A percentile compares a stretch with the other conserved stretches of the same genome.
phyloP scores from a whole-genome alignment of 2,329 filamentous ascomycete species.

The Trichoderma guizhouense region DNA sequence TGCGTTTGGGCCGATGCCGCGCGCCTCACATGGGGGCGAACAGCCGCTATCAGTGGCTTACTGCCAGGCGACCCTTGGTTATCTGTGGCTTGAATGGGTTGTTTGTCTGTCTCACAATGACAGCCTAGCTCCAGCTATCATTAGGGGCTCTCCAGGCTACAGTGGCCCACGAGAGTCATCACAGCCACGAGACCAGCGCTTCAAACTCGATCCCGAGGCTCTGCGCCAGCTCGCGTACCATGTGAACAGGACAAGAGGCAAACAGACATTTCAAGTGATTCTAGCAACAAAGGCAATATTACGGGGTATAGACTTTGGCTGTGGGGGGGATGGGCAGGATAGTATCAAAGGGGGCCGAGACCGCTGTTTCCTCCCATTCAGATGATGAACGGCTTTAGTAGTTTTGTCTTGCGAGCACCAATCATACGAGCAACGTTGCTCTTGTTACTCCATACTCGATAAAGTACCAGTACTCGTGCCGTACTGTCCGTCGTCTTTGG shows the following conservation, averaged over 20 bases:
- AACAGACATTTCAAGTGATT: not conserved
- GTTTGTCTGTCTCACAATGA: not conserved
- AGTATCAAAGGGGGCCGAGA: constrained; percentile 1
- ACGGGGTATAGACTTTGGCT: not conserved
- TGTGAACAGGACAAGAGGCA: not conserved
- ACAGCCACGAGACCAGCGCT: not conserved
- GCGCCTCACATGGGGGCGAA: not conserved
- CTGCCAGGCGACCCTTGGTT: not conserved
- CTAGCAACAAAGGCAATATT: not conserved
- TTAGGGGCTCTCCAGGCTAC: constrained; percentile 1
- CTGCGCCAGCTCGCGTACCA: not conserved
- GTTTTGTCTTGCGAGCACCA: not conserved
- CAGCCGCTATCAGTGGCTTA: constrained; percentile 8
- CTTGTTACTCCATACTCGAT: not conserved
- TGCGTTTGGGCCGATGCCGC: not conserved
- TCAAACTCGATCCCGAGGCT: not conserved
- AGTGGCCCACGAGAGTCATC: not conserved
- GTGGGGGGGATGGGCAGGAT: not conserved
- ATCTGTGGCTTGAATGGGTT: constrained; percentile 7
- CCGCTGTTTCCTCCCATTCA: not conserved
- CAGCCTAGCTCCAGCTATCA: not conserved
- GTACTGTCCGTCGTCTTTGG: not conserved
- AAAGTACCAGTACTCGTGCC: not conserved
- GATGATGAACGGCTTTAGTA: not conserved
- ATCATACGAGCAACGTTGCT: not conserved